These are phyloP conservation scores for Colletotrichum sp. DNA, from an alignment of 2,329 filamentous ascomycete species.

Conservation along the genomic window DNA sequence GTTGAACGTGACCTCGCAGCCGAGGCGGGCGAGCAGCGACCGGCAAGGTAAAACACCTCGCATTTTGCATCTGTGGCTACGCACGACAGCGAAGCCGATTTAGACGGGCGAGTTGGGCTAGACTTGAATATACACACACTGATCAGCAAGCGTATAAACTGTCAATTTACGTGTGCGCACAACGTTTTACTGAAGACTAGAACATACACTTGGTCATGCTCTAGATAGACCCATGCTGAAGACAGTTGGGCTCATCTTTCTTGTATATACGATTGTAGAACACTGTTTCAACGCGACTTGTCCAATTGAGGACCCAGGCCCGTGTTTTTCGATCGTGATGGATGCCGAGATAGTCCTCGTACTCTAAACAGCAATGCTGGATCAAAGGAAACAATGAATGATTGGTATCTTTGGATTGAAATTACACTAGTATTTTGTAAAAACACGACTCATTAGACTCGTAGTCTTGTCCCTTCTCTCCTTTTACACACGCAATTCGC, in stretches of 20 bases:
- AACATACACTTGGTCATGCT: neutral
- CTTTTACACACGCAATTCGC: neutral
- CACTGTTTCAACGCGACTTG: neutral
- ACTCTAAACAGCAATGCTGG: neutral
- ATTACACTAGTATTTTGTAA: neutral
- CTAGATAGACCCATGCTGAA: neutral
- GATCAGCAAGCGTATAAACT: constrained; percentile 4
- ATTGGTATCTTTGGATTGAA: neutral
- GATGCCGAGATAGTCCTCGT: neutral
- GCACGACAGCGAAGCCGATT: neutral
- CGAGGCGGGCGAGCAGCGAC: constrained; percentile 31
- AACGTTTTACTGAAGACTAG: neutral
- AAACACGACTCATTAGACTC: neutral
- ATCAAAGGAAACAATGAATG: neutral
- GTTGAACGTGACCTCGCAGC: constrained; percentile 71
- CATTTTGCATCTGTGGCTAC: neutral
- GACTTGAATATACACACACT: constrained; percentile 6
- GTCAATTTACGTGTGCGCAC: neutral
- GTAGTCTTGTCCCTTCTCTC: neutral
- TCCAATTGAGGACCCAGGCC: neutral
- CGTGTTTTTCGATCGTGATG: neutral
- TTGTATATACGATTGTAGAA: constrained; percentile 6
- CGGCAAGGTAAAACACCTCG: neutral
- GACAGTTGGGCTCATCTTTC: neutral
- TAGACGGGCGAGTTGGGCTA: neutral